phyloP scores from a whole-genome alignment of 306 rosid species.

The Cyamopsis tetragonoloba region DNA sequence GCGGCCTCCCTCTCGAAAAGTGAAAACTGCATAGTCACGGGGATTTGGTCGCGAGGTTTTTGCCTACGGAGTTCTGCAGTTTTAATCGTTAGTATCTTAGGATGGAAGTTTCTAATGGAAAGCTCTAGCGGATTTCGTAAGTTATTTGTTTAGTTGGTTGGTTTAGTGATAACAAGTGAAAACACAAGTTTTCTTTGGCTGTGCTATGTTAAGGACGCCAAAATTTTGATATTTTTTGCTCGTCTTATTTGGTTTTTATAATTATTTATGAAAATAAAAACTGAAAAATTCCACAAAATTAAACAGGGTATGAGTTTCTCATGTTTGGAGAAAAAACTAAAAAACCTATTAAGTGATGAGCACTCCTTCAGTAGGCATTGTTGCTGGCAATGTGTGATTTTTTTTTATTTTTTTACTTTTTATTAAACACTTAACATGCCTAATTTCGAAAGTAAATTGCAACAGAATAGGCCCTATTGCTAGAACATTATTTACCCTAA shows the following conservation, averaged over 20 bases:
- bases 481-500: too few relatives aligned
- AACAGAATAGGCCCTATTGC: too few relatives aligned
- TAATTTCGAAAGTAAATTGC: too few relatives aligned
- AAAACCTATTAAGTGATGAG: too few relatives aligned
- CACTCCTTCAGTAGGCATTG: too few relatives aligned
- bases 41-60: conserved; percentile 14
- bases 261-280: too few relatives aligned
- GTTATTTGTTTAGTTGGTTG: conserved; percentile 3
- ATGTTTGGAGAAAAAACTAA: too few relatives aligned
- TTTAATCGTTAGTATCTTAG: conserved; percentile 20
- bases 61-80: conserved; percentile 8
- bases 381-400: too few relatives aligned
- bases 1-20: conserved; percentile 92
- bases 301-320: too few relatives aligned
- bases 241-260: conserved; percentile 19
- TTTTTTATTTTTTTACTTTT: too few relatives aligned
- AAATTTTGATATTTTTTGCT: conserved; percentile 33
- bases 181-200: conserved; percentile 11
- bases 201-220: conserved; percentile 24
- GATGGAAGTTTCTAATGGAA: conserved; percentile 17
- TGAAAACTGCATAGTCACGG: conserved; percentile 70
- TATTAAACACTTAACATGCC: too few relatives aligned
- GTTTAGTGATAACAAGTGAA: conserved; percentile 24
- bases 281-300: too few relatives aligned
- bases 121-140: conserved; percentile 18